These are phyloP conservation scores for Pulveroboletus sp. DNA, from an alignment of 768 basidiomycete species.

Conservation along the genomic window DNA sequence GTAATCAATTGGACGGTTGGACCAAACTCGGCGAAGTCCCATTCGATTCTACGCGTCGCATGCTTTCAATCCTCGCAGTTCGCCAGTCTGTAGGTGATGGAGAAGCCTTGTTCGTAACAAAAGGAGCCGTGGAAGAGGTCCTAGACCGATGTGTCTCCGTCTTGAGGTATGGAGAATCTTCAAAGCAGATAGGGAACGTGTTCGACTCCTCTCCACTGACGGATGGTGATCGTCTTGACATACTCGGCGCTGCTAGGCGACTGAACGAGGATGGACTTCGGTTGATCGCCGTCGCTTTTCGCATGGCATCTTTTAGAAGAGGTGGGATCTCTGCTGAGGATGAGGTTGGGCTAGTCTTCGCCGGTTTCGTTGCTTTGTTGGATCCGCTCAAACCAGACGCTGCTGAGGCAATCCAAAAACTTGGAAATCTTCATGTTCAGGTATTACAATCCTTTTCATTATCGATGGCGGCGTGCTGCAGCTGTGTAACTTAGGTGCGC, in stretches of 20 bases:
- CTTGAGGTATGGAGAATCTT: constrained; percentile 17
- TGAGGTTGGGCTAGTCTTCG: constrained; percentile 28
- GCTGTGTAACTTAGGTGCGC: constrained; percentile 23
- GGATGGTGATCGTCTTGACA: constrained; percentile 16
- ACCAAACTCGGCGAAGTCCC: constrained; percentile 34
- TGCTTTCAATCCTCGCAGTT: constrained; percentile 36
- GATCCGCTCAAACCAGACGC: constrained; percentile 33
- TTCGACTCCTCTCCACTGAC: constrained; percentile 22
- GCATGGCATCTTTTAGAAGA: constrained; percentile 17
- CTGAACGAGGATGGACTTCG: constrained; percentile 32
- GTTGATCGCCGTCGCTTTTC: constrained; percentile 31
- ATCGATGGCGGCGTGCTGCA: background rate
- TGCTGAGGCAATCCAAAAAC: constrained; percentile 28
- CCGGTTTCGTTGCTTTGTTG: constrained; percentile 29
- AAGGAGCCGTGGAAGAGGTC: constrained; percentile 33
- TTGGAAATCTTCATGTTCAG: constrained; percentile 30
- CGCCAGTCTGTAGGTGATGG: constrained; percentile 3
- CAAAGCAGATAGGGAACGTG: constrained; percentile 3
- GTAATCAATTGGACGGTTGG: constrained; percentile 20
- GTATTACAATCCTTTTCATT: constrained; percentile 10
- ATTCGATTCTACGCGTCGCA: constrained; percentile 35
- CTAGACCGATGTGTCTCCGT: constrained; percentile 26
- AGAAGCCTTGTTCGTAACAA: constrained; percentile 28
- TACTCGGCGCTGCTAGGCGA: constrained; percentile 25
- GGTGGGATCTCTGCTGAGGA: constrained; percentile 20